Evolutionary conservation across 2,329 filamentous ascomycete genomes (phyloP), one percentile per base, ranked within the genome.

Genomic region (Colletotrichum simmondsii): DNA sequence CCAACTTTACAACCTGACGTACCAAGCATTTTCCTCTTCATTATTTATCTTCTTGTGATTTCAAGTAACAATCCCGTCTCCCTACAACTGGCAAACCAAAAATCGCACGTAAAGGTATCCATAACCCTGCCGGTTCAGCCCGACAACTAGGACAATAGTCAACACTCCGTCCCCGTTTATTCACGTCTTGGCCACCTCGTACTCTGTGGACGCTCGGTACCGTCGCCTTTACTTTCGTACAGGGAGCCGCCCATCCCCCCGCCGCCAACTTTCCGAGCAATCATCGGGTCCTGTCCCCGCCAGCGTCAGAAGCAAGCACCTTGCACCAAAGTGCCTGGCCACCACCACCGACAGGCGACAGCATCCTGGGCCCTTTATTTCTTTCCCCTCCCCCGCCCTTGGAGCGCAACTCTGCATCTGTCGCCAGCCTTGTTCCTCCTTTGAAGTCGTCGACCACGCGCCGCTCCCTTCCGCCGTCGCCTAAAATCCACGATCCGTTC

Each of bases 361-460:
- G 46, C 60, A 71, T 57, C 71, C 54, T 42, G 32, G 74, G 49
- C 57, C 70, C 53, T 68, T 63, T 46, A 68, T 68, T 67, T 68
- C 58, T 64, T 71, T 49, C 65, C 72, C 56, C 58, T 72, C 75
- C 71, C 62, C 62, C 63, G 66, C 65, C 57, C 71, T 59, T 35
- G 30, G n/a, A 63, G 57, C 11, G 37, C 42, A 24, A n/a, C 37
- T 60, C 32, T 60, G 14, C 37, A 46, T 28, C 32, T 56, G 53
- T 66, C 24, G 57, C 66, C 66, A 71, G 66, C 66, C 56, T 71
- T 57, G 60, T 60, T 37, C 42, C 19, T n/a, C n/a, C 24, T 49
- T 37, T 30, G 24, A 52, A 28, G 68, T 30, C 35, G 28, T 42
- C 52, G 53, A 46, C 42, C 28, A 58, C 65, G 52, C 53, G 53